A percentile compares a stretch with the other conserved stretches of the same genome.
Evolutionary conservation across 208 protist species (phyloP).

Genomic region (Kentomonas sorsogonicus): DNA sequence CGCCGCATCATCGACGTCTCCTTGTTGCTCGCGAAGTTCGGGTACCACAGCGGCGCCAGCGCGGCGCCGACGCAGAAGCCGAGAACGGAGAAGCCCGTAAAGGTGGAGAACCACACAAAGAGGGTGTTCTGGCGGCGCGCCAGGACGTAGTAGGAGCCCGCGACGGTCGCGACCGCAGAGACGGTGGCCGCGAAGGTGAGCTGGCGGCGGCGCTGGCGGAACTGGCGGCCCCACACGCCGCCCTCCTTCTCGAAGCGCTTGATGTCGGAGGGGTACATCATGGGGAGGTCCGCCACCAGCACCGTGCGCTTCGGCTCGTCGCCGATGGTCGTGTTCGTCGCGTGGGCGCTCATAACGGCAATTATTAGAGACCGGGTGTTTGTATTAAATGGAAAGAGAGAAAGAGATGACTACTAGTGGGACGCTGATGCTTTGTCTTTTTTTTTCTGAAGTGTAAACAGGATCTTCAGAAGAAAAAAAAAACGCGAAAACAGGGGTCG

Average conservation of each 20-base stretch:
- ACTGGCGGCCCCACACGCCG: constrained; percentile 78
- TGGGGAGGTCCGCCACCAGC: constrained; percentile 78
- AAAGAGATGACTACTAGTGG: constrained; percentile 5
- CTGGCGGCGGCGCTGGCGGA: constrained; percentile 70
- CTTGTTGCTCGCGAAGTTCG: constrained; percentile 78
- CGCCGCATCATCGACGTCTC: constrained; percentile 90
- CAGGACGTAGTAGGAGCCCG: constrained; percentile 59
- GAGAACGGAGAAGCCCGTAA: constrained; percentile 69
- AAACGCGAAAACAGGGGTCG: too few species aligned
- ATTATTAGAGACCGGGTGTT: not conserved
- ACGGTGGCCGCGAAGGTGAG: constrained; percentile 52
- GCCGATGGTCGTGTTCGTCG: too few species aligned
- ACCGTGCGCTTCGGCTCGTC: too few species aligned
- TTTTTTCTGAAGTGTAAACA: constrained; percentile 6
- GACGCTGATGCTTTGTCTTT: too few species aligned
- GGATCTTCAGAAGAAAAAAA: not conserved
- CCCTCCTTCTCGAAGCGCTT: constrained; percentile 79
- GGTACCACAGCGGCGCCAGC: constrained; percentile 58
- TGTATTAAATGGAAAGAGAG: not conserved
- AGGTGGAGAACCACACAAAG: constrained; percentile 80
- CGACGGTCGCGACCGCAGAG: constrained; percentile 29
- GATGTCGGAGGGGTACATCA: constrained; percentile 85
- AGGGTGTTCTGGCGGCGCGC: constrained; percentile 64
- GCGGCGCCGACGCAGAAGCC: constrained; percentile 77
- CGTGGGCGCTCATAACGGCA: too few species aligned